These are phyloP conservation scores for Dendrostoma leiphaemia DNA, from an alignment of 2,329 filamentous ascomycete genomes.

Conservation along the genomic window DNA sequence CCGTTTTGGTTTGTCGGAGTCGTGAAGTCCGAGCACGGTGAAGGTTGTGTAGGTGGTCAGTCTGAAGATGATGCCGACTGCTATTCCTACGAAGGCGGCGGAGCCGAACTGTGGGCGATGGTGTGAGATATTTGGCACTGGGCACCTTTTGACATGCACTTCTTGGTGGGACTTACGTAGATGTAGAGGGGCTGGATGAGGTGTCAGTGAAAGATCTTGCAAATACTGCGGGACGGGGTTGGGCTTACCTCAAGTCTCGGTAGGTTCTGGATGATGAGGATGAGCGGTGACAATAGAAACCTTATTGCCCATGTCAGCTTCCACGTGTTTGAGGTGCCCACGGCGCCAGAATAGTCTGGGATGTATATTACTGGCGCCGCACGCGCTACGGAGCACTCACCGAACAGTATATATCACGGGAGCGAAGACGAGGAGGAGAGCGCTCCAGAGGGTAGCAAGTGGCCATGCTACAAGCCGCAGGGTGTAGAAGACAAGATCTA, in stretches of 20 bases:
- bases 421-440: conserved; percentile 15
- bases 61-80: conserved; percentile 59
- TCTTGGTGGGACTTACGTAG: conserved; percentile 12
- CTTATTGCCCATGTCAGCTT: too few relatives aligned
- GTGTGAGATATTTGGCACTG: conserved; percentile 24
- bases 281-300: conserved; percentile 14
- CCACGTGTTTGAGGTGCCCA: too few relatives aligned
- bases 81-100: conserved; percentile 65
- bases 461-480: conserved; percentile 15
- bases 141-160: background rate
- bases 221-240: too few relatives aligned
- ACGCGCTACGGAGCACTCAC: conserved; percentile 2
- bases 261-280: conserved; percentile 26
- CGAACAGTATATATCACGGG: conserved; percentile 15
- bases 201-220: background rate
- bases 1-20: conserved; percentile 22
- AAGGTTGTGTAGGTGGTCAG: conserved; percentile 54
- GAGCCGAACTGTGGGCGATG: conserved; percentile 51
- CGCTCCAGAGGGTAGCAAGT: conserved; percentile 2
- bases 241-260: conserved; percentile 10
- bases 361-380: too few relatives aligned
- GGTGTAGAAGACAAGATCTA: background rate
- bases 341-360: too few relatives aligned
- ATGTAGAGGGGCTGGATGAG: conserved; percentile 16
- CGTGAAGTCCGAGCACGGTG: conserved; percentile 45